Evolutionary conservation across 78 protist species (phyloP).

Genomic region (Dictyostelium discoideum): dicty_2.7 NC_007088.5:5180501-5181000

Average conservation of each 20-base stretch:
- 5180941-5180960: no score
- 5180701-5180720: not conserved
- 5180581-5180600: not conserved
- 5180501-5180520: not conserved
- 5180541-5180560: not conserved
- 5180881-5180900: slow-evolving; percentile 46
- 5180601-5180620: not conserved
- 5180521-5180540: not conserved
- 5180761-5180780: no score
- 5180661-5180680: not conserved
- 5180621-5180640: not conserved
- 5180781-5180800: no score
- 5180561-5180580: not conserved
- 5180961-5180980: no score
- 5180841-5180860: slow-evolving; percentile 61
- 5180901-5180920: slow-evolving; percentile 58
- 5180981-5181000: no score
- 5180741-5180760: no score
- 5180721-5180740: no score
- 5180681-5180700: not conserved
- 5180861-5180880: not conserved
- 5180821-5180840: no score
- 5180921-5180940: slow-evolving; percentile 23
- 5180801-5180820: no score
- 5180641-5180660: not conserved